Evolutionary conservation across 306 rosid species (phyloP), one percentile per base, ranked within the genome.

Genomic region (Pyrus pyrifolia): DNA sequence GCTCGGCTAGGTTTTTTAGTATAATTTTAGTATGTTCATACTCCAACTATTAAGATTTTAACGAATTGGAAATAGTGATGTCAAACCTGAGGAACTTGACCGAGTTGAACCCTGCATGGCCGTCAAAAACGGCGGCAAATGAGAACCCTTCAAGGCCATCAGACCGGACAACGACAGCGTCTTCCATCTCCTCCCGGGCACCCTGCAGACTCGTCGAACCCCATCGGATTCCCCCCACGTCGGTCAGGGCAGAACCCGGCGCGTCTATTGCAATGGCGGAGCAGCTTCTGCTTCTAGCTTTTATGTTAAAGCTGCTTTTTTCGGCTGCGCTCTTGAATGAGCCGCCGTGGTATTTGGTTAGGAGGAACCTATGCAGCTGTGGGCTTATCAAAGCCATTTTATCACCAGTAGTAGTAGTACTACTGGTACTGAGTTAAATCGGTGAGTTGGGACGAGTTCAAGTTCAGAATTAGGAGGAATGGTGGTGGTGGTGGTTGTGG

Each of bases 41-140:
- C 2, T 46, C 53, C 19, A 49, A 49, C 3, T 38, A 49, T 0
- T 17, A 51, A 15, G 15, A 51, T 49, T 15, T 49, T 49, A 40
- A 23, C 18, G 27, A 62, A 31, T 13, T 63, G 8, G 18, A 49
- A 13, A 7, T 7, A 6, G 38, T 33, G 25, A 4, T 44, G 30
- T 44, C 42, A 46, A 74, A 67, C 99, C 99, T 91, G 86, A 96
- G 97, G 68, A 91, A 92, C 85, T 91, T 63, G 58, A 86, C 98
- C 0, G 99, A 92, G 59, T 93, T 81, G 77, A 82, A 81, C 19
- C 99, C 99, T 45, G 95, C 99, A 76, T 96, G 99, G 67, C 99
- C 99, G 79, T 96, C 99, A 63, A 92, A 91, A 10, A 96, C 99
- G 61, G 97, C 97, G 2, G 99, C 99, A 35, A 96, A 96, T 42